Base-by-base conservation (phyloP, 306 rosid genomes). In the Quercus glauca region DNA sequence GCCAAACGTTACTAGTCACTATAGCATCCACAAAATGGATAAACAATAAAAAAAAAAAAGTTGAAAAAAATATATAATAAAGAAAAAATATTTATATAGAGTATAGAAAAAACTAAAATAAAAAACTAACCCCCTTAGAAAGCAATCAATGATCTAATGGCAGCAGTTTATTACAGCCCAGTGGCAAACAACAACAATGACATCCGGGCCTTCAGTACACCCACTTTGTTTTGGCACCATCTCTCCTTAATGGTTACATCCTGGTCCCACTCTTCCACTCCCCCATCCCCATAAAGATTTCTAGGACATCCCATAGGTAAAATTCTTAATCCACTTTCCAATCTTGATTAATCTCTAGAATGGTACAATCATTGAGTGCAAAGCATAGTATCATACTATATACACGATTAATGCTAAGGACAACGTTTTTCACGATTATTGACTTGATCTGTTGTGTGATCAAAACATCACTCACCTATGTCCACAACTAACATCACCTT, bases 161-260 rank as follows among this genome's bases (percentile, higher is more conserved):
- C 63, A 68, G 73, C 51, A 76, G 83, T 17, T 58, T 35, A 53
- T 45, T 55, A 14, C 55, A 77, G 73, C 52, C 77, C 33, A 77
- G 78, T 78, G 76, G 80, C 37, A 81, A 53, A 79, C 63, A 49
- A 70, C 80, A 84, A 71, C 60, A 79, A 71, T 20, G 52, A 79
- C 81, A 56, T 70, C 76, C 49, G 45, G 65, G 76, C 74, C 82
- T 79, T 58, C 70, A 76, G 53, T 21, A 33, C 74, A 58, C 58
- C 73, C 73, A 70, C 52, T 52, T 77, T 35, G 29, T 76, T 37
- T 35, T 63, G 75, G 64, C 75, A 52, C 18, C 67, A n/a, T 69
- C 55, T 45, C 35, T 49, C 17, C 53, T 13, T 49, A 12, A 49
- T 12, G 14, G 53, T 49, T 12, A 49, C 53, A 49, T 49, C 53